Evolutionary conservation across 78 protist genomes (phyloP), one percentile per base, ranked within the genome.

Genomic region (Dictyostelium firmibasis): DNA sequence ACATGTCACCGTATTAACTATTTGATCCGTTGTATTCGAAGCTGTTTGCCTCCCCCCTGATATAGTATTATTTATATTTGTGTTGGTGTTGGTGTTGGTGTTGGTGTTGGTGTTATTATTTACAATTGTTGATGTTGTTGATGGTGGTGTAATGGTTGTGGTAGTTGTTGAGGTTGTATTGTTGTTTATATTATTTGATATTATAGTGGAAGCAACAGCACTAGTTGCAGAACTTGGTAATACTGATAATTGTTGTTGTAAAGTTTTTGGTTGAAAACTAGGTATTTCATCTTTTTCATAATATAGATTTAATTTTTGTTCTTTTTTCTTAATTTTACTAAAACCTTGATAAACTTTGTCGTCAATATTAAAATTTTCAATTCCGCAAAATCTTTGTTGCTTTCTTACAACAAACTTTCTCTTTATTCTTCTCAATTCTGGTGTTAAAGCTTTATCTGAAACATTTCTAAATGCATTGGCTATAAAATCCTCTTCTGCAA

Each of bases 401-500:
- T 64, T 83, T 62, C 85, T 27, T 2, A 87, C 44, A 38, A 87
- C 16, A 41, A 87, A 87, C n/a, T 87, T 87, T 62, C 93, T 87
- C 31, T 78, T 87, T 4, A 87, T 87, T 25, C 93, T 31, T 41
- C 53, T 87, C 6, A 87, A 25, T 38, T 87, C 93, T 23, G 93
- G 41, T 13, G 85, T 47, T 36, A 87, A 78, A 62, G 43, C 44
- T 5, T 62, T 7, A 8, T 87, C 81, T 16, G 93, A 47, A 27
- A 87, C 93, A 76, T 87, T 87, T 38, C 47, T 76, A n/a, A 87
- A 87, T 25, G 93, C 93, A 87, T 78, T 87, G 20, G 93, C 84
- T n/a, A 87, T 87, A n/a, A 78, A 87, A 43, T 87, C 93, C 18
- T 87, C 93, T 64, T 87, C 93, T 64, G 93, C 93, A 62, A 87